Conservation (phyloP, 1,139 yeast species). For the Protomyces inouyei region DNA sequence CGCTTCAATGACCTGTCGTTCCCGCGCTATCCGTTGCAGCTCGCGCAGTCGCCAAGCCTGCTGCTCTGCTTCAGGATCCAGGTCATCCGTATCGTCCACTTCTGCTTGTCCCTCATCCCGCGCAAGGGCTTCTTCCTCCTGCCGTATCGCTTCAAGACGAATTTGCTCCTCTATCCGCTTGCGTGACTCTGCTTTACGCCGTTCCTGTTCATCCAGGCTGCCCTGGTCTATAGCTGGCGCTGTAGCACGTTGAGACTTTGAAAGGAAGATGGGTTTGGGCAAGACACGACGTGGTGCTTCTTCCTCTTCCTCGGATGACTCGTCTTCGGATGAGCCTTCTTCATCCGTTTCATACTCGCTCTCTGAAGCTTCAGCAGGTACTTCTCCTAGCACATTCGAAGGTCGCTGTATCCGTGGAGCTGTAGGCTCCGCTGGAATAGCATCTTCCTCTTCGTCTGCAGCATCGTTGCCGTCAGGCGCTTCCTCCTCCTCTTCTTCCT, state of each 20-base stretch:
- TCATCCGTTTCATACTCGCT: not conserved
- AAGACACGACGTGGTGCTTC: not conserved
- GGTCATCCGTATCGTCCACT: slow-evolving; percentile 54
- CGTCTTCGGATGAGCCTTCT: not conserved
- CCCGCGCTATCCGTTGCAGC: slow-evolving; percentile 44
- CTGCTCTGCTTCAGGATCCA: slow-evolving; percentile 50
- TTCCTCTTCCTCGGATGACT: not conserved
- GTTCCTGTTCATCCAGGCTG: not conserved
- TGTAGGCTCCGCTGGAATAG: not conserved
- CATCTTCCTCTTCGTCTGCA: not conserved
- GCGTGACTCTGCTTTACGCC: not conserved
- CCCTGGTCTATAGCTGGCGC: not conserved
- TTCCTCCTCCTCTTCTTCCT: not conserved
- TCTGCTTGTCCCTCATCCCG: slow-evolving; percentile 32
- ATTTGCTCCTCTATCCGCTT: not conserved
- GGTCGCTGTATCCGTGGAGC: not conserved
- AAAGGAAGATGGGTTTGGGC: not conserved
- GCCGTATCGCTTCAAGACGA: slow-evolving; percentile 13
- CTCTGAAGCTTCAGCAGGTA: not conserved
- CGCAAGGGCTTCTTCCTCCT: slow-evolving; percentile 32
- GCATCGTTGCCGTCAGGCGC: not conserved
- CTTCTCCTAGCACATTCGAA: not conserved
- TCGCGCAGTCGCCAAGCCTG: slow-evolving; percentile 50
- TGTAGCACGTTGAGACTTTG: not conserved
- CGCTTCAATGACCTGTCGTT: slow-evolving; percentile 41